Evolutionary conservation across 768 basidiomycete species (phyloP).

Genomic region (Botryobasidium botryosum): DNA sequence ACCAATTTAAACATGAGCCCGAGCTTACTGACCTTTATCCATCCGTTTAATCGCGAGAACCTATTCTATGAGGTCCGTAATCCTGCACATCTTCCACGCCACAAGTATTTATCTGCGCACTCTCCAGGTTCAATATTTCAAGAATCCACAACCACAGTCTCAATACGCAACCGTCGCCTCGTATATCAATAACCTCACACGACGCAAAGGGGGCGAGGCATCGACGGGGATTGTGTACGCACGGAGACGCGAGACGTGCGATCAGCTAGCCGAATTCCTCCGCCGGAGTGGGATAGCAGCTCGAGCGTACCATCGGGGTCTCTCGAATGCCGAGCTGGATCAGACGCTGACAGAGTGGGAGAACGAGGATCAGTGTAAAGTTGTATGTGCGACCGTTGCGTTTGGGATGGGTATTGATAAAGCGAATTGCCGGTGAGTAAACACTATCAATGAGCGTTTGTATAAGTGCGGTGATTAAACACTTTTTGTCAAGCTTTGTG

Average conservation of each 20-base stretch:
- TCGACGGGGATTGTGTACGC: constrained; percentile 70
- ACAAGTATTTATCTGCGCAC: not conserved
- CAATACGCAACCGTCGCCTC: constrained; percentile 50
- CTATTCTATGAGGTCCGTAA: constrained; percentile 67
- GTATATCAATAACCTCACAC: constrained; percentile 47
- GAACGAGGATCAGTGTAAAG: constrained; percentile 39
- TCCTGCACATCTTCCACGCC: no score
- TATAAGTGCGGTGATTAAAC: not conserved
- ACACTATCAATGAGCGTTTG: not conserved
- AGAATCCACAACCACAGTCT: constrained; percentile 44
- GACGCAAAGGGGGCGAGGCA: constrained; percentile 35
- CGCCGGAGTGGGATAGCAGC: constrained; percentile 47
- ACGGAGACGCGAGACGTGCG: constrained; percentile 45
- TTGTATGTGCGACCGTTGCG: constrained; percentile 70
- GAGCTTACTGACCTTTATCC: constrained; percentile 43
- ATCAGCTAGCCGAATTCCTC: constrained; percentile 48
- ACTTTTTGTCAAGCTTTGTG: constrained; percentile 34
- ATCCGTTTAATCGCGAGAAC: constrained; percentile 68
- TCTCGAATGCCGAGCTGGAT: constrained; percentile 36
- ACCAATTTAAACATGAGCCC: constrained; percentile 43
- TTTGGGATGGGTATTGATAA: constrained; percentile 85
- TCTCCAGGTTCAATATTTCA: not conserved
- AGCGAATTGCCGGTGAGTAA: constrained; percentile 40
- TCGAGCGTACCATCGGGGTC: constrained; percentile 58
- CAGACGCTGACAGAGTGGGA: constrained; percentile 39